Evolutionary conservation across 208 protist species (phyloP).

Genomic region (Acanthamoeba quina): DNA sequence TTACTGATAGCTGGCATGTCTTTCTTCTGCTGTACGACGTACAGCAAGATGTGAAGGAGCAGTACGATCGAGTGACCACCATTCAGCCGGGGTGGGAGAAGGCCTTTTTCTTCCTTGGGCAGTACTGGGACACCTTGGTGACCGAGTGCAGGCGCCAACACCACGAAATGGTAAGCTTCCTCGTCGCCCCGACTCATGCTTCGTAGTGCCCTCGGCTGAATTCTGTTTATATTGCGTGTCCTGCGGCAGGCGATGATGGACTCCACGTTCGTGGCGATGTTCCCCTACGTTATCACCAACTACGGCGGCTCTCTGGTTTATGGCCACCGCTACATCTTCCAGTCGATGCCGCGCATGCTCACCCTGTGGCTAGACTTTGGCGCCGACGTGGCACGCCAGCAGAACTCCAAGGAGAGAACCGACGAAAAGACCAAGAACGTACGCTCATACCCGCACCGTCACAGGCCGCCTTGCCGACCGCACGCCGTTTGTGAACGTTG

Average conservation of each 20-base stretch:
- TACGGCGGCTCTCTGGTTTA: slow-evolving; percentile 93
- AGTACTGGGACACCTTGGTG: slow-evolving; percentile 95
- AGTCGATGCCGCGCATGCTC: slow-evolving; percentile 96
- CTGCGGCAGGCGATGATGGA: slow-evolving; percentile 47
- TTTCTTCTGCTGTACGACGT: neutral
- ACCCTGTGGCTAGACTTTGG: slow-evolving; percentile 96
- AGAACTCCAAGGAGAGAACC: neutral
- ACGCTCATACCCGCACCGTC: neutral
- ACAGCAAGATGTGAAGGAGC: slow-evolving; percentile 90
- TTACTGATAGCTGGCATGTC: neutral
- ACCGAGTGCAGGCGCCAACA: slow-evolving; percentile 31
- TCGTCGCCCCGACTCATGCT: neutral
- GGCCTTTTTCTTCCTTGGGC: slow-evolving; percentile 93
- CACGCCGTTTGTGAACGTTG: neutral
- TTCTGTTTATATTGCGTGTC: neutral
- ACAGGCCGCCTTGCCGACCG: neutral
- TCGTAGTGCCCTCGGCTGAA: no score
- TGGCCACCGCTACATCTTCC: slow-evolving; percentile 92
- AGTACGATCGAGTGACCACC: slow-evolving; percentile 90
- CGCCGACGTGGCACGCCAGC: neutral
- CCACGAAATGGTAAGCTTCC: neutral
- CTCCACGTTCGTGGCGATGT: slow-evolving; percentile 81
- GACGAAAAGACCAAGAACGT: slow-evolving; percentile 48
- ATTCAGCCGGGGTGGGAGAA: slow-evolving; percentile 91
- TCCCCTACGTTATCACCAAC: slow-evolving; percentile 88